Evolutionary conservation across 2,329 filamentous ascomycete genomes (phyloP), one percentile per base, ranked within the genome.

Genomic region (Ampelomyces quisqualis): DNA sequence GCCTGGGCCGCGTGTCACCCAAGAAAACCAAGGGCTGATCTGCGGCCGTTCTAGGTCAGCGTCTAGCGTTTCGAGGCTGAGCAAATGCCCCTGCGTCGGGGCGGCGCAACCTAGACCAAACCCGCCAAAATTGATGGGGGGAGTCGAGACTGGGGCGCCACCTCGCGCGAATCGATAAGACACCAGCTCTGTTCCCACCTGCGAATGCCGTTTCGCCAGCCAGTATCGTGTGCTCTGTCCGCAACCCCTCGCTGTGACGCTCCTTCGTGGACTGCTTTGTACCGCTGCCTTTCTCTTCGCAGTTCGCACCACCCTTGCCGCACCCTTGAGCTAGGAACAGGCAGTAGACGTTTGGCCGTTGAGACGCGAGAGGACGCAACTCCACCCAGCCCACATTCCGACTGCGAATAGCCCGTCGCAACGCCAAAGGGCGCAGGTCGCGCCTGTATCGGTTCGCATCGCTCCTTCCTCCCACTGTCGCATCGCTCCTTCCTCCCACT

Each of bases 321-420:
- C 37, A 39, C 34, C 30, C 38, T 22, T 33, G 33, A 17, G 30
- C 19, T 40, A 46, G 47, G 38, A 39, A 38, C 45, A 46, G 40
- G 43, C 39, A 43, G 28, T n/a, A 45, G 20, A 60, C 59, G 59
- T 62, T 64, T 63, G 57, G 59, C 26, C n/a, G 13, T 11, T 65
- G 62, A 65, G 64, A 65, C 62, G 51, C 47, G 50, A 55, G 64
- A 60, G 64, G 64, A 65, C 62, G 51, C 47, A 49, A 55, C 60
- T 43, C 55, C 60, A 51, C 19, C n/a, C 17, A 24, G 32, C 21
- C 32, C 19, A 34, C 41, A 27, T 40, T 43, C 36, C 42, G 39
- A 31, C 15, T 17, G 19, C 29, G 10, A 31, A 31, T 10, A 19
- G 17, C 15, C 17, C 11, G 29, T 34, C 20, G 32, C 20, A 34